Base-by-base conservation (phyloP, 176 grass and related monocot genomes). In the Carex littledalei region DNA sequence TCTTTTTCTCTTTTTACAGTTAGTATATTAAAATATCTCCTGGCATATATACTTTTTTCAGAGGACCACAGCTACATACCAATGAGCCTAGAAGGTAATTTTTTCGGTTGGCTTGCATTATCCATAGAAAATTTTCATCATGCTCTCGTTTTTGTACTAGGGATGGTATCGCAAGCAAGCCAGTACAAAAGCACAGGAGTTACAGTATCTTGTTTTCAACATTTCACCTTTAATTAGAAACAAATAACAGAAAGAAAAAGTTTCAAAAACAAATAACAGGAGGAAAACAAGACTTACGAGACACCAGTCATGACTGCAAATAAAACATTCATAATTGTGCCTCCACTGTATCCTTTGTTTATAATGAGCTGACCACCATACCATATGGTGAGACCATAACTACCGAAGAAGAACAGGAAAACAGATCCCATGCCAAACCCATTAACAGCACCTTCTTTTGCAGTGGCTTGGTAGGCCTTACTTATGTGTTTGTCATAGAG, bases 301-400 rank as follows among this genome's bases (percentile, higher is more conserved):
- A 54, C 77, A 35, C 77, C 77, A 80, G 77, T 80, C 77, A 61
- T 80, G 24, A 80, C 53, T 32, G 77, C 77, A 80, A 80, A 61
- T 18, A 80, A 34, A 61, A 80, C 54, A 80, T 61, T 80, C 8
- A 80, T 80, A 61, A 80, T 37, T 60, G 77, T 61, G 53, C 77
- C 77, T 60, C 77, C 77, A 80, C 14, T 80, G 52, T 80, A 80
- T 34, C 77, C 77, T 80, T 31, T 80, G 32, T 61, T 8, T 55
- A 80, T 80, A 17, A 80, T 80, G 34, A 80, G 77, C 24, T 58
- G 77, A 58, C 77, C 77, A 35, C 77, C 77, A 80, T 80, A 80
- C 77, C 77, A 80, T 61, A 80, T 80, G 16, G 77, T 54, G 4
- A 80, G 77, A 26, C 54, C 77, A 60, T 61, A 80, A 80, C 53